These are phyloP conservation scores for Yamadazyma trypodendri DNA, from an alignment of 1,139 yeast genomes.

Conservation along the genomic window DNA sequence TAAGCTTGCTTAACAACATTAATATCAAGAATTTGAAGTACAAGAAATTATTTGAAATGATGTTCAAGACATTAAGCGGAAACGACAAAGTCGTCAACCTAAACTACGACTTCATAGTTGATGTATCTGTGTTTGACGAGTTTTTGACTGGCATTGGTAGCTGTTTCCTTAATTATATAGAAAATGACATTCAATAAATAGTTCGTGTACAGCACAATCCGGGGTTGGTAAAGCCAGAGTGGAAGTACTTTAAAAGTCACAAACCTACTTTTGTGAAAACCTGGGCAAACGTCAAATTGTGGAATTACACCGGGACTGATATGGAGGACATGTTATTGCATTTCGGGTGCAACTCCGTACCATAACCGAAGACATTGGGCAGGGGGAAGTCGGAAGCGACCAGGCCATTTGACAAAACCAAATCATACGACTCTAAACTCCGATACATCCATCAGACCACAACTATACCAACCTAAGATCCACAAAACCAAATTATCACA, in stretches of 20 bases:
- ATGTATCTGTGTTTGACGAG: conserved; percentile 18
- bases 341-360: conserved; percentile 2
- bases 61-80: conserved; percentile 35
- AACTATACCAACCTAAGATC: neutral
- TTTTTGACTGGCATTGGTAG: conserved; percentile 25
- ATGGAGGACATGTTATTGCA: neutral
- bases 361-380: neutral
- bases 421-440: neutral
- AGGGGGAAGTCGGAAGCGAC: neutral
- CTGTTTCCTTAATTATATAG: conserved; percentile 21
- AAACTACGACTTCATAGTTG: conserved; percentile 43
- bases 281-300: too few species aligned
- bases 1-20: conserved; percentile 38
- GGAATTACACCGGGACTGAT: too few species aligned
- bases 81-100: conserved; percentile 28
- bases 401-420: neutral
- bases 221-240: too few species aligned
- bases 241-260: too few species aligned
- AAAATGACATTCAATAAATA: conserved; percentile 5
- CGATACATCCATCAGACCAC: neutral
- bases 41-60: conserved; percentile 40
- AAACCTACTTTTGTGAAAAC: too few species aligned
- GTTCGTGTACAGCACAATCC: too few species aligned
- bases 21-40: conserved; percentile 40
- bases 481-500: conserved; percentile 1